Conservation (phyloP, 371 early-diverging fungal species). For the Sporodiniella umbellata region DNA sequence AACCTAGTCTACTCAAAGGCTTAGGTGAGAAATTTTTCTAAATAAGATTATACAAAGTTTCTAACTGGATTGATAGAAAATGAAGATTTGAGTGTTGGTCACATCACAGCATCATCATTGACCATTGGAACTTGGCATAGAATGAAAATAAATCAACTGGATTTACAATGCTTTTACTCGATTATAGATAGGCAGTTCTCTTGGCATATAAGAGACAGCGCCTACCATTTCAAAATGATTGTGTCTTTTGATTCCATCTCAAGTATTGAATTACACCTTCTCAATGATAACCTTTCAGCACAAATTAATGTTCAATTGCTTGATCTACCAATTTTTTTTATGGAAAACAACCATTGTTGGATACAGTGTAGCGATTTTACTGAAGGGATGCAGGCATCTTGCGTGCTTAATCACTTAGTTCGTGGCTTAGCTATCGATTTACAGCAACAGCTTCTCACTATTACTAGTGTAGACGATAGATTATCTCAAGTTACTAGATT, state of each 20-base stretch:
- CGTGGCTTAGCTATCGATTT: constrained; percentile 56
- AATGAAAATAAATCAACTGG: constrained; percentile 55
- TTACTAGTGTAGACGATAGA: constrained; percentile 30
- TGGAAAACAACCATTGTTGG: constrained; percentile 54
- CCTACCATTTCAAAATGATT: constrained; percentile 72
- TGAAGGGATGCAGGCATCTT: constrained; percentile 70
- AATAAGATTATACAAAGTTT: too few relatives aligned
- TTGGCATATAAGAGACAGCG: constrained; percentile 69
- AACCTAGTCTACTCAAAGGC: constrained; percentile 8
- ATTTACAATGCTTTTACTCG: constrained; percentile 61
- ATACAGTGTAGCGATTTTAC: constrained; percentile 78
- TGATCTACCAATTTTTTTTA: constrained; percentile 63
- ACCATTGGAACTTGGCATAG: constrained; percentile 79
- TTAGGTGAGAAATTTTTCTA: constrained; percentile 5
- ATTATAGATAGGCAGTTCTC: constrained; percentile 51
- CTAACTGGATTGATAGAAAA: not conserved
- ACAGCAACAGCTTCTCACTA: constrained; percentile 41
- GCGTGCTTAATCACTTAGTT: constrained; percentile 60
- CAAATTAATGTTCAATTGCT: constrained; percentile 58
- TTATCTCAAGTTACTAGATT: constrained; percentile 36
- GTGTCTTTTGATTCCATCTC: constrained; percentile 40
- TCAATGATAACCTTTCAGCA: constrained; percentile 44
- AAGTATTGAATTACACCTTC: constrained; percentile 24
- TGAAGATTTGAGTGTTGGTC: constrained; percentile 2
- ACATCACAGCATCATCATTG: constrained; percentile 52